Evolutionary conservation across 1,284 basidiomycete genomes (phyloP).

Genomic region (Chalciporus sp.): DNA sequence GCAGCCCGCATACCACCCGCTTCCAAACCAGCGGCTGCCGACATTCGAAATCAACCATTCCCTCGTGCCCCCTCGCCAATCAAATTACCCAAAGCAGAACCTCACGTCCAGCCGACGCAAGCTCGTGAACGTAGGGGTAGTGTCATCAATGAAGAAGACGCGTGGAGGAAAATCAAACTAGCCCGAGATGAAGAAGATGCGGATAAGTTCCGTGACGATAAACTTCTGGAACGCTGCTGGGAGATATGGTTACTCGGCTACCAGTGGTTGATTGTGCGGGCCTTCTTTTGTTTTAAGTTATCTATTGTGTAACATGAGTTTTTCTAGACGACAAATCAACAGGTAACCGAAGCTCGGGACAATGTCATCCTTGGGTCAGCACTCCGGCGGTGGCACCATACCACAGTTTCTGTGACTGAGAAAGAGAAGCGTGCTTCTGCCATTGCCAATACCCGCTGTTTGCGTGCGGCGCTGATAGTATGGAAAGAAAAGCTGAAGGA

Average conservation of each 20-base stretch:
- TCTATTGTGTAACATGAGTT: constrained; percentile 15
- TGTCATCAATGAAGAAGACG: constrained; percentile 65
- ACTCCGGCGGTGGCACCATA: constrained; percentile 59
- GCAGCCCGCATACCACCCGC: constrained; percentile 34
- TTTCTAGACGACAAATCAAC: constrained; percentile 59
- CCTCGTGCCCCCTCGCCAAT: constrained; percentile 33
- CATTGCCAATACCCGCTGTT: constrained; percentile 44
- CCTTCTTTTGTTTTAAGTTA: constrained; percentile 13
- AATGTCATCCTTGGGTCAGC: constrained; percentile 58
- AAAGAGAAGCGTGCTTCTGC: constrained; percentile 42
- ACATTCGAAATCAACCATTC: constrained; percentile 18
- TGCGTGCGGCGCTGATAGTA: constrained; percentile 42
- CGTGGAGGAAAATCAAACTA: constrained; percentile 75
- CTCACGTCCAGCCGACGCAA: constrained; percentile 17
- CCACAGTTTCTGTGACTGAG: constrained; percentile 39
- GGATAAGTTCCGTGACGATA: constrained; percentile 64
- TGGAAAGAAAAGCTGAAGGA: constrained; percentile 57
- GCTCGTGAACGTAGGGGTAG: constrained; percentile 44
- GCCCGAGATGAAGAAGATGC: constrained; percentile 69
- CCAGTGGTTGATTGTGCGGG: constrained; percentile 69
- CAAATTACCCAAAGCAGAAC: constrained; percentile 31
- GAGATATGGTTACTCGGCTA: constrained; percentile 69
- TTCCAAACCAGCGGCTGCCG: constrained; percentile 8
- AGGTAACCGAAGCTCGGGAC: constrained; percentile 61
- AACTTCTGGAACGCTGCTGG: constrained; percentile 67